Evolutionary conservation across 2,329 filamentous ascomycete species (phyloP).

Genomic region (Monilinia vaccinii-corymbosi): DNA sequence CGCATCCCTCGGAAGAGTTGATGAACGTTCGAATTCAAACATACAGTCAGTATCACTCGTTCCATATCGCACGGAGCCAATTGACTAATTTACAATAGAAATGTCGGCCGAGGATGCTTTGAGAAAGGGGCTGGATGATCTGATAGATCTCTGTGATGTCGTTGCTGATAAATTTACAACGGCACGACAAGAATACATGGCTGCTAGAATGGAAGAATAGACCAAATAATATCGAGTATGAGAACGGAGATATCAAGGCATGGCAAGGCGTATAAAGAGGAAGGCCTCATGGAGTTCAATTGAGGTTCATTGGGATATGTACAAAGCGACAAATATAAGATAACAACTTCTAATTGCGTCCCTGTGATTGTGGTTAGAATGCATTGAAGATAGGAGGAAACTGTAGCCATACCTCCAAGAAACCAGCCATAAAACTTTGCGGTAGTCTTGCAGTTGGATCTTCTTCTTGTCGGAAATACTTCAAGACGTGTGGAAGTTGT

Average conservation of each 20-base stretch:
- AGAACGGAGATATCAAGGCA: conserved; percentile 12
- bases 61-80: neutral
- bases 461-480: conserved; percentile 89
- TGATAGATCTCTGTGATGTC: conserved; percentile 88
- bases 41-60: conserved; percentile 56
- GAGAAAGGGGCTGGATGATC: conserved; percentile 79
- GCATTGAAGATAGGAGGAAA: conserved; percentile 78
- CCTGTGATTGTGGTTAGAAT: conserved; percentile 31
- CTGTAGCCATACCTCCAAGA: conserved; percentile 61
- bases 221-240: conserved; percentile 1
- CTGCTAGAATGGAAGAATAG: conserved; percentile 14
- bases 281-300: conserved; percentile 18
- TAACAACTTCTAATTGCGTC: conserved; percentile 26
- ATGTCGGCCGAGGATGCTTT: conserved; percentile 75
- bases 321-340: conserved; percentile 24
- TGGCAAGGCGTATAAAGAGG: conserved; percentile 24
- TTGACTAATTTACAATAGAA: conserved; percentile 41
- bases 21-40: conserved; percentile 98
- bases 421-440: conserved; percentile 84
- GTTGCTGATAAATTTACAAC: conserved; percentile 81
- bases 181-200: conserved; percentile 44
- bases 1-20: conserved; percentile 88
- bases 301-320: conserved; percentile 28
- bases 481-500: conserved; percentile 89
- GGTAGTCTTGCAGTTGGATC: conserved; percentile 69